phyloP scores from a whole-genome alignment of 805 yeast genomes.

The Pichia rugopelliculosa region DNA sequence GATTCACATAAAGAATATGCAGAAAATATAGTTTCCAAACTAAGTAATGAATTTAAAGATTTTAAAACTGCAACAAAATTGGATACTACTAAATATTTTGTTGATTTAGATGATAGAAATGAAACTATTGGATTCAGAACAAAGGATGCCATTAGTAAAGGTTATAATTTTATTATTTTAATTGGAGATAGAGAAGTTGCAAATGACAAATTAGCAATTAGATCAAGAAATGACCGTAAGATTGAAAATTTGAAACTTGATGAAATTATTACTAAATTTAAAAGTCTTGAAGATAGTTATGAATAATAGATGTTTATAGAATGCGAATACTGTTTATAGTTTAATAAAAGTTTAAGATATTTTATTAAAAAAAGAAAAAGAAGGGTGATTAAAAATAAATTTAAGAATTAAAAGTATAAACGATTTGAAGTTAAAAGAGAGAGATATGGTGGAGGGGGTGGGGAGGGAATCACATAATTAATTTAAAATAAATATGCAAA shows the following conservation, averaged over 20 bases:
- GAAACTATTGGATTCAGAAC: slow-evolving; percentile 79
- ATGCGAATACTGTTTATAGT: background rate
- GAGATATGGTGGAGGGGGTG: background rate
- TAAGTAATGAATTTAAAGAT: slow-evolving; percentile 37
- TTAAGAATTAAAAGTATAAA: background rate
- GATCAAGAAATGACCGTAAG: slow-evolving; percentile 47
- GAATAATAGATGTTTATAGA: slow-evolving; percentile 21
- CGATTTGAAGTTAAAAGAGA: background rate
- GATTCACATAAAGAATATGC: slow-evolving; percentile 54
- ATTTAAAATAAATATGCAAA: too few relatives aligned
- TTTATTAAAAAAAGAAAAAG: too few relatives aligned
- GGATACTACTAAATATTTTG: slow-evolving; percentile 53
- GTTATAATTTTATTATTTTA: slow-evolving; percentile 74
- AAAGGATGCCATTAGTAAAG: slow-evolving; percentile 66
- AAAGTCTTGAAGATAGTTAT: slow-evolving; percentile 43
- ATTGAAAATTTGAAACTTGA: slow-evolving; percentile 38
- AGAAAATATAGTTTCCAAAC: slow-evolving; percentile 33
- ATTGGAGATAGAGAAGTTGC: slow-evolving; percentile 81
- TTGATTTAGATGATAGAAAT: slow-evolving; percentile 66
- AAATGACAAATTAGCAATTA: slow-evolving; percentile 50
- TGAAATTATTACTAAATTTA: slow-evolving; percentile 48
- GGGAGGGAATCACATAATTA: background rate
- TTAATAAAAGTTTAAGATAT: background rate
- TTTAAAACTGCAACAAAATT: slow-evolving; percentile 43
- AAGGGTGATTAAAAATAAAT: too few relatives aligned